These are phyloP conservation scores for Santalum album DNA, from an alignment of 164 flowering plant species.

Conservation along the genomic window DNA sequence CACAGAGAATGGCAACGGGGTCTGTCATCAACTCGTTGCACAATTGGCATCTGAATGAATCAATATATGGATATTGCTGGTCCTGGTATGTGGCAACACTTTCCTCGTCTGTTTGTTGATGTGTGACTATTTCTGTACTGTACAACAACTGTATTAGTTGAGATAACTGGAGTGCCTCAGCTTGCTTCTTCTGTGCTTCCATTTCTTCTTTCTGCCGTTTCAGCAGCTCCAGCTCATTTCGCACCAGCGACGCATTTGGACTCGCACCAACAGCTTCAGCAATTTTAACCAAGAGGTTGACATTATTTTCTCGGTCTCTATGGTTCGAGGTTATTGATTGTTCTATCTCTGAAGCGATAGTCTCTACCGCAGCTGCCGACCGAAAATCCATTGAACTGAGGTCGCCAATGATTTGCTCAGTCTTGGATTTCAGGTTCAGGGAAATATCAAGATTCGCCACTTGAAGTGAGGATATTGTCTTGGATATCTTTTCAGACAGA, in stretches of 20 bases:
- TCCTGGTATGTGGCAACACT: background rate
- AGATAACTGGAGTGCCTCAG: slow-evolving; percentile 19
- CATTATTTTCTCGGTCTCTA: slow-evolving; percentile 8
- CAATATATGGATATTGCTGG: slow-evolving; percentile 11
- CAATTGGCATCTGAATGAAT: slow-evolving; percentile 14
- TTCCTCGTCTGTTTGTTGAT: slow-evolving; percentile 8
- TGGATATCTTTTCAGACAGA: slow-evolving; percentile 14
- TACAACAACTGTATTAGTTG: slow-evolving; percentile 17
- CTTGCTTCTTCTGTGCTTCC: slow-evolving; percentile 22
- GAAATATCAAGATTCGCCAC: slow-evolving; percentile 15
- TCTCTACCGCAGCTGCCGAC: slow-evolving; percentile 8
- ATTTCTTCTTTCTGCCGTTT: slow-evolving; percentile 17
- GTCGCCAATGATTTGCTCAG: slow-evolving; percentile 6
- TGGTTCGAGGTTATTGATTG: slow-evolving; percentile 1
- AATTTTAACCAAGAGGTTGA: slow-evolving; percentile 12
- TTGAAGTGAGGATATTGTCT: slow-evolving; percentile 15
- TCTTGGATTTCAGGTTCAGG: slow-evolving; percentile 9
- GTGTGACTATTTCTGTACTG: slow-evolving; percentile 16
- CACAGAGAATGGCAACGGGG: slow-evolving; percentile 17
- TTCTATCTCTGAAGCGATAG: slow-evolving; percentile 13
- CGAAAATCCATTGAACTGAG: slow-evolving; percentile 15
- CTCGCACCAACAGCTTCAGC: slow-evolving; percentile 17
- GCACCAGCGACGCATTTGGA: slow-evolving; percentile 11
- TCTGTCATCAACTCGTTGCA: slow-evolving; percentile 17
- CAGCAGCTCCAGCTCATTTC: slow-evolving; percentile 15